A percentile compares a stretch with the other conserved stretches of the same genome.
phyloP scores from a whole-genome alignment of 164 flowering plant species.

The Cinnamomum micranthum region DNA sequence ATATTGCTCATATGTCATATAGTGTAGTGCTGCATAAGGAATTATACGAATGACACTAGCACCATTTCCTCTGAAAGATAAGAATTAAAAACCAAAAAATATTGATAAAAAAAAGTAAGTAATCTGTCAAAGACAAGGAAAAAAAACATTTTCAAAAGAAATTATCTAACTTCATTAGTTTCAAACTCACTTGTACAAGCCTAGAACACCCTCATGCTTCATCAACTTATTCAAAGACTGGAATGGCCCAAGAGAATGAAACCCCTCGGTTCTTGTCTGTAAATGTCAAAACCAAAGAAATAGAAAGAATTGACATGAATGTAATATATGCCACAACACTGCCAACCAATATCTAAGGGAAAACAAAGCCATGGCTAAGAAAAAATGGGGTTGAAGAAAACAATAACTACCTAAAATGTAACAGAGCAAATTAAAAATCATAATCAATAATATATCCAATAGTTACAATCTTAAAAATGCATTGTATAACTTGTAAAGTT shows the following conservation, averaged over 20 bases:
- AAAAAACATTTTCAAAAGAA: background rate
- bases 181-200: constrained; percentile 85
- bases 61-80: constrained; percentile 76
- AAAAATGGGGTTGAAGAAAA: background rate
- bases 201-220: constrained; percentile 74
- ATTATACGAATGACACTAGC: constrained; percentile 91
- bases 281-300: constrained; percentile 3
- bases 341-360: background rate
- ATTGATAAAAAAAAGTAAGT: constrained; percentile 1
- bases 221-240: constrained; percentile 68
- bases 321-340: background rate
- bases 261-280: constrained; percentile 86
- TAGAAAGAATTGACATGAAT: background rate
- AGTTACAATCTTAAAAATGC: background rate
- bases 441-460: background rate
- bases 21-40: constrained; percentile 96
- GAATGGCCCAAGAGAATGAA: constrained; percentile 72
- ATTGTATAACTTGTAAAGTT: background rate
- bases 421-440: background rate
- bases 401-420: background rate
- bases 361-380: background rate
- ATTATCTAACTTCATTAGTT: background rate
- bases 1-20: constrained; percentile 92
- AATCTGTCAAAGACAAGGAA: constrained; percentile 2
- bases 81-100: too few relatives aligned